Evolutionary conservation across 2,329 filamentous ascomycete genomes (phyloP).

Genomic region (Xenoacremonium recifei): DNA sequence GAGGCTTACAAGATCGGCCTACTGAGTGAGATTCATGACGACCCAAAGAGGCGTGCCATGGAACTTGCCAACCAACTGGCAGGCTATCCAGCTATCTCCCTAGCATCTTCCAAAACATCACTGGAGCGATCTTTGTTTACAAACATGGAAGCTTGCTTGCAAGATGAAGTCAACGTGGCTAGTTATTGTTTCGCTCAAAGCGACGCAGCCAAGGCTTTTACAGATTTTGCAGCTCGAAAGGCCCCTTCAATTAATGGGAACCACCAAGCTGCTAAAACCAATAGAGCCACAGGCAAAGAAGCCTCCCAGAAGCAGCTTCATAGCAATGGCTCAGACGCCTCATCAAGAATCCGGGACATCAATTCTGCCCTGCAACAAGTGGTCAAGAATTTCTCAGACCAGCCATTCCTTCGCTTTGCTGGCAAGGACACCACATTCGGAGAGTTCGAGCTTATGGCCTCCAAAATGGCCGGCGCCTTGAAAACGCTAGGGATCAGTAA

Average conservation of each 20-base stretch:
- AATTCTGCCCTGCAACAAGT: slow-evolving; percentile 1
- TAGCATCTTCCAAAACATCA: slow-evolving; percentile 3
- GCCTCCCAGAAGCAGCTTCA: background rate
- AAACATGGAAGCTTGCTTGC: slow-evolving; percentile 4
- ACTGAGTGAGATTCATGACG: slow-evolving; percentile 3
- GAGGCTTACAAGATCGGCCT: slow-evolving; percentile 2
- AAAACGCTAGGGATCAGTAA: background rate
- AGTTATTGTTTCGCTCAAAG: slow-evolving; percentile 7
- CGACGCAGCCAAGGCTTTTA: slow-evolving; percentile 4
- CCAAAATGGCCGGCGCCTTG: background rate
- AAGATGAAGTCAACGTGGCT: slow-evolving; percentile 5
- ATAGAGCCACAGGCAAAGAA: background rate
- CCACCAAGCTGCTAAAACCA: background rate
- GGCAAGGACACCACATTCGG: slow-evolving; percentile 2
- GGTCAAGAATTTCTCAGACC: background rate
- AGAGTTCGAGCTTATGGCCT: background rate
- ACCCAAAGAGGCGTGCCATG: slow-evolving; percentile 2
- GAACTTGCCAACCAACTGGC: slow-evolving; percentile 1
- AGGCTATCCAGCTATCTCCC: background rate
- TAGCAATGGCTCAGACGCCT: background rate
- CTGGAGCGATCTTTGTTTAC: slow-evolving; percentile 2
- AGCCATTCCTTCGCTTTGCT: slow-evolving; percentile 3
- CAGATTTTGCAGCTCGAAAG: slow-evolving; percentile 2
- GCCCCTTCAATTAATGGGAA: background rate
- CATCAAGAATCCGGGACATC: slow-evolving; percentile 1